Evolutionary conservation across 208 protist species (phyloP), one percentile per base, ranked within the genome.

Genomic region (Crithidia thermophila): DNA sequence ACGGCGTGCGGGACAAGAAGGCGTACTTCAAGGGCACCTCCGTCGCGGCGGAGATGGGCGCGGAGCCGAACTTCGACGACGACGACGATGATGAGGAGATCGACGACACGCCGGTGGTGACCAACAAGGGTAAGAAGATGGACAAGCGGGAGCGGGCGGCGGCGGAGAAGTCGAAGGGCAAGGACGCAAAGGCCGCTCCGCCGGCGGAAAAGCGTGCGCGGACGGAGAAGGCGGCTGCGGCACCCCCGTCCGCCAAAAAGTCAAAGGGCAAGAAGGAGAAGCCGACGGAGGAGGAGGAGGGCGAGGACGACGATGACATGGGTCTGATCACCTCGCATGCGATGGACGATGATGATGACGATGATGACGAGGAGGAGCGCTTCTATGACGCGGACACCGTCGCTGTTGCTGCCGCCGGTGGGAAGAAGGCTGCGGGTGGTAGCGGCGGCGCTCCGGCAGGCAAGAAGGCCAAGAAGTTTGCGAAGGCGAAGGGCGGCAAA

Each of bases 21-120:
- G 68, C 55, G 31, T 93, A 86, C 82, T 95, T 95, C 71, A 91
- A 87, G 70, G 87, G 87, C 14, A 95, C 90, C 10, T 89, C 87
- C 30, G 57, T 93, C 27, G 85, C 75, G 61, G 79, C 79, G 4
- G 75, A 82, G 62, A 75, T 75, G 57, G 73, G 56, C 25, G 63
- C 51, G 4, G 63, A 70, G n/a, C 46, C 55, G 18, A 46, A 49
- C 63, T 11, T n/a, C 7, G 73, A 66, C 16, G 71, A 43, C 8
- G 67, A 72, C 27, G 72, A 67, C 30, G 66, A 70, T 6, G 72
- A 71, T 0, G 61, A 67, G 18, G 63, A 85, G 16, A 62, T 51
- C 18, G 65, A 67, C 28, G 57, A 73, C 37, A 46, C 23, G 14
- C 21, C 45, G 28, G 64, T 37, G 20, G 51, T 31, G n/a, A 47